These are phyloP conservation scores for Tricladium varicosporioides DNA, from an alignment of 2,329 filamentous ascomycete genomes.

Conservation along the genomic window DNA sequence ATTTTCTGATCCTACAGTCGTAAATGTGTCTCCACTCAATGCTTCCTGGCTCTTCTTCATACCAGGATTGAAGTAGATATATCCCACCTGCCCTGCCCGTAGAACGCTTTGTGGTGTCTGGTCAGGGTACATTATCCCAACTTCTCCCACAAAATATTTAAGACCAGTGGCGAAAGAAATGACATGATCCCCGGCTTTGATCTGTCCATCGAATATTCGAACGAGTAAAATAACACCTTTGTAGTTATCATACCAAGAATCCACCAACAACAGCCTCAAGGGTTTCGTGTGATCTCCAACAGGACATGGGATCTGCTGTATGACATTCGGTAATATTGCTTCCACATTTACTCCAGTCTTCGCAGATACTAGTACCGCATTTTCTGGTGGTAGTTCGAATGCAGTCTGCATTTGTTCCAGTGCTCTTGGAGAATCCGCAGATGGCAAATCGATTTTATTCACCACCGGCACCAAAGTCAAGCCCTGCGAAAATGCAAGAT, in stretches of 20 bases:
- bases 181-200: constrained; percentile 82
- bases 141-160: constrained; percentile 92
- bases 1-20: constrained; percentile 73
- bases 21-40: constrained; percentile 94
- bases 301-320: constrained; percentile 81
- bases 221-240: constrained; percentile 91
- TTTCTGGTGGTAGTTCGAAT: constrained; percentile 81
- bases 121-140: constrained; percentile 92
- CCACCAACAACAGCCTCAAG: constrained; percentile 82
- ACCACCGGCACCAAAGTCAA: constrained; percentile 85
- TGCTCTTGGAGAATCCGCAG: constrained; percentile 82
- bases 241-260: constrained; percentile 98
- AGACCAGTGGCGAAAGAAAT: constrained; percentile 83
- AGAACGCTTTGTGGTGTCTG: constrained; percentile 78
- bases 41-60: constrained; percentile 98
- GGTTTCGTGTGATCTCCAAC: constrained; percentile 70
- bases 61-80: constrained; percentile 94
- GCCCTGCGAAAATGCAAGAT: constrained; percentile 91
- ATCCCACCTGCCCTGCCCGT: constrained; percentile 91
- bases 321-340: constrained; percentile 77
- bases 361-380: constrained; percentile 78
- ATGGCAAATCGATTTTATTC: constrained; percentile 93
- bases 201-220: constrained; percentile 82
- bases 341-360: constrained; percentile 91
- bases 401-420: constrained; percentile 81